Evolutionary conservation across 768 basidiomycete genomes (phyloP), one percentile per base, ranked within the genome.

Genomic region (Fomitopsis pulvina): DNA sequence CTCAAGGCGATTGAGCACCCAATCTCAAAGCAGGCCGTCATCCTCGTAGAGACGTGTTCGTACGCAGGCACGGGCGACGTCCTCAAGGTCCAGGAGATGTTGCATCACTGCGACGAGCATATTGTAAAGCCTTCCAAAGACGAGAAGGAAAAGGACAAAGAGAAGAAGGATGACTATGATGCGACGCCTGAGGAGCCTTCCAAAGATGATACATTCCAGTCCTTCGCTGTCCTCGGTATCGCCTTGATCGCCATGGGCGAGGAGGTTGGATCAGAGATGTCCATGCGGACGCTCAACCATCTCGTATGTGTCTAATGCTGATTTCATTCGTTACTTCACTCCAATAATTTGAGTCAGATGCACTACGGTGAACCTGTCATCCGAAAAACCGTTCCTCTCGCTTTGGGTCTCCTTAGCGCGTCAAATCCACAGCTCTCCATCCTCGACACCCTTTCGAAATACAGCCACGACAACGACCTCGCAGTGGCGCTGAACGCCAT

Each of bases 391-490:
- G 85, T 99, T 22, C 96, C 96, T 18, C 83, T 99, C 16, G 96
- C 95, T 14, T 85, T 99, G 45, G 95, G 92, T 52, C 82, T 98
- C 50, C 80, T 97, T 66, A 93, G 86, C 66, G 82, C 92, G 28
- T 99, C 96, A 30, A 98, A 98, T 67, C 96, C 96, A 11, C 89
- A 92, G 69, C 77, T 98, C 4, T 78, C 87, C 32, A 87, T 99
- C 55, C 83, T 99, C 56, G 96, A 99, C 66, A 97, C 93, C 0
- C 81, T 99, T 11, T 98, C 95, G 5, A 95, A 95, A 67, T 99
- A 99, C 71, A 95, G 92, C 52, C 96, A 99, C 72, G 95, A 99
- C 73, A 93, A 89, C 60, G 96, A 99, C 68, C 82, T 98, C n/a
- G 77, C 81, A 38, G 96, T 99, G 9, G 96, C 95, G 0, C 79